phyloP scores from a whole-genome alignment of 2,329 filamentous ascomycete genomes.

The Cadophora luteo-olivacea region DNA sequence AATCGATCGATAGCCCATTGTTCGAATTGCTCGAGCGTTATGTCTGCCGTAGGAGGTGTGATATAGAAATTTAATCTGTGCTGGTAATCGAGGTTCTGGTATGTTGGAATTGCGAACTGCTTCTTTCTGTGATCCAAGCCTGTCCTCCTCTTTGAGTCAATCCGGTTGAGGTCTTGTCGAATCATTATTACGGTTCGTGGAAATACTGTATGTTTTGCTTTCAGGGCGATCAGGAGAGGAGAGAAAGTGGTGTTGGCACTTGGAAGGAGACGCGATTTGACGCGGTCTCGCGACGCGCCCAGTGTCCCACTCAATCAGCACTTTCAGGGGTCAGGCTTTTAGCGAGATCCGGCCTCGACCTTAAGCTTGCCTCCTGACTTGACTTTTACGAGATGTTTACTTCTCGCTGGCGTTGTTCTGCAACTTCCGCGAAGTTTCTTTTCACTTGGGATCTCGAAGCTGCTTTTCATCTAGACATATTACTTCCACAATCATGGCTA shows the following conservation, averaged over 20 bases:
- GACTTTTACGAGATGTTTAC: no score
- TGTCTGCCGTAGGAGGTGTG: conserved; percentile 87
- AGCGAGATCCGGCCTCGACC: neutral
- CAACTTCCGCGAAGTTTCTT: no score
- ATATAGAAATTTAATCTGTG: conserved; percentile 92
- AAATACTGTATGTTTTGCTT: neutral
- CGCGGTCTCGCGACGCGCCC: conserved; percentile 6
- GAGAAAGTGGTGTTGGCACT: neutral
- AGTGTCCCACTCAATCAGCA: conserved; percentile 1
- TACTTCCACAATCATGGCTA: no score
- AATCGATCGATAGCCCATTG: conserved; percentile 97
- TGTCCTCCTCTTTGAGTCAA: conserved; percentile 72
- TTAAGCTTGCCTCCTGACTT: no score
- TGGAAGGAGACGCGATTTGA: conserved; percentile 6
- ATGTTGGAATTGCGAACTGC: conserved; percentile 81
- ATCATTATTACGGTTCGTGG: conserved; percentile 40
- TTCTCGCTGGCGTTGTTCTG: no score
- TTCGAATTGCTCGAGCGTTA: conserved; percentile 96
- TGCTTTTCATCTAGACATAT: no score
- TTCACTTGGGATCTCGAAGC: no score
- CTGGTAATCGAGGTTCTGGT: conserved; percentile 79
- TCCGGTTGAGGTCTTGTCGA: conserved; percentile 42
- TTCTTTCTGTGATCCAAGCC: conserved; percentile 81
- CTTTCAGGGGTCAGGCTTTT: conserved; percentile 4
- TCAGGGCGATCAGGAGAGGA: neutral